These are phyloP conservation scores for Kuraishia piskuri DNA, from an alignment of 805 yeast species.

Conservation along the genomic window DNA sequence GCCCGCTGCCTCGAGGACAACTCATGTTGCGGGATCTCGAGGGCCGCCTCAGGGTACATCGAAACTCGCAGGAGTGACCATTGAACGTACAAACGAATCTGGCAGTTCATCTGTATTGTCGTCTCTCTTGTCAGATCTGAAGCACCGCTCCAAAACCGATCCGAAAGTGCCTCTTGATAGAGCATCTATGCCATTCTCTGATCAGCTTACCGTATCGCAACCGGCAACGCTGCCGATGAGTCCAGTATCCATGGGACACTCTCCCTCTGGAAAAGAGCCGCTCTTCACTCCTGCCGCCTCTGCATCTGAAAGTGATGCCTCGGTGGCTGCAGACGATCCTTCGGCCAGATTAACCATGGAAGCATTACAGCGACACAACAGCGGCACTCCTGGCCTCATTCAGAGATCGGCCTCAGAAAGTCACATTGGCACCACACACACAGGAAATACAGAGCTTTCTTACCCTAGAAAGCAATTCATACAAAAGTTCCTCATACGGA, in stretches of 20 bases:
- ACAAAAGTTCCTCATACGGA: constrained; percentile 48
- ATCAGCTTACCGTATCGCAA: not conserved
- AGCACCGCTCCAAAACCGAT: not conserved
- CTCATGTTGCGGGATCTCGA: too few relatives aligned
- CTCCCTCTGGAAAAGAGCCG: not conserved
- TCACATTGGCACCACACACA: not conserved
- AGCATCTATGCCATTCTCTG: not conserved
- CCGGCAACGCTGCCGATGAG: not conserved
- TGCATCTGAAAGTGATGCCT: not conserved
- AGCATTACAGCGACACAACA: not conserved
- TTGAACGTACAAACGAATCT: not conserved
- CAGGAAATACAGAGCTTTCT: not conserved
- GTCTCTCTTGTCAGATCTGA: not conserved
- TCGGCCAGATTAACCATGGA: not conserved
- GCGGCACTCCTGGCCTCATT: not conserved
- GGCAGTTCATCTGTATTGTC: not conserved
- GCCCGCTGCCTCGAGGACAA: not conserved
- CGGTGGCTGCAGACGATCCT: not conserved
- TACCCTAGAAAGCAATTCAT: constrained; percentile 34
- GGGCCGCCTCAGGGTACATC: not conserved
- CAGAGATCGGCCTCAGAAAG: not conserved
- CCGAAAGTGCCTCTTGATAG: not conserved
- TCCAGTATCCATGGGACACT: not conserved
- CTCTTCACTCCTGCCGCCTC: not conserved
- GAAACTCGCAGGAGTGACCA: not conserved